phyloP scores from a whole-genome alignment of 176 grass and related monocot species.

The Eragrostis nindensis region DNA sequence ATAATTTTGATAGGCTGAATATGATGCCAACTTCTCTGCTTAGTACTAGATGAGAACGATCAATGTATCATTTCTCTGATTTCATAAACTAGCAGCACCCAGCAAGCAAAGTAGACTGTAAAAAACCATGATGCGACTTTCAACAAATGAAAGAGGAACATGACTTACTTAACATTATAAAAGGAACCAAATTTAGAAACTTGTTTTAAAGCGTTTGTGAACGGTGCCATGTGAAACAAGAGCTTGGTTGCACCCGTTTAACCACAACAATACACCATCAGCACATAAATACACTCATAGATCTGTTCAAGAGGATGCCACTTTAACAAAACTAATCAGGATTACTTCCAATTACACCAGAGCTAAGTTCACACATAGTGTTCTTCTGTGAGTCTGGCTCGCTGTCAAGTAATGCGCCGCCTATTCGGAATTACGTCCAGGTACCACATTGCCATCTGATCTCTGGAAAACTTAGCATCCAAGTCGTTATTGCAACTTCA shows the following conservation, averaged over 20 bases:
- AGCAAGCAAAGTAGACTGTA: background rate
- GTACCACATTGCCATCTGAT: conserved; percentile 64
- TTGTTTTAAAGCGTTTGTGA: background rate
- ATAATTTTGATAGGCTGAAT: conserved; percentile 2
- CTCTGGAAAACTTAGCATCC: conserved; percentile 34
- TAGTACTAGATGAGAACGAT: background rate
- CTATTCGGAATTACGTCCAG: conserved; percentile 25
- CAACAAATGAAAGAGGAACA: background rate
- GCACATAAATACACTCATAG: conserved; percentile 7
- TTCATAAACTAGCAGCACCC: background rate
- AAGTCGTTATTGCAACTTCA: conserved; percentile 20
- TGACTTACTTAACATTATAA: background rate
- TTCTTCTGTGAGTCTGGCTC: background rate
- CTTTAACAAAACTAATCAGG: background rate
- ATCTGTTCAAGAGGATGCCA: background rate
- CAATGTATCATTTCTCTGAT: background rate
- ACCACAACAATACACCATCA: background rate
- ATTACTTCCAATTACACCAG: background rate
- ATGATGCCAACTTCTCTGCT: background rate
- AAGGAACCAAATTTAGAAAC: background rate
- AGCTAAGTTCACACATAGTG: background rate
- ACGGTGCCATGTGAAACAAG: conserved; percentile 5
- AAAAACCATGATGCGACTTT: background rate
- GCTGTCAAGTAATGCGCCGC: background rate
- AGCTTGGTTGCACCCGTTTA: background rate